Evolutionary conservation across 495 filamentous ascomycete genomes (phyloP), one percentile per base, ranked within the genome.

Genomic region (Amphirosellinia nigrospora): DNA sequence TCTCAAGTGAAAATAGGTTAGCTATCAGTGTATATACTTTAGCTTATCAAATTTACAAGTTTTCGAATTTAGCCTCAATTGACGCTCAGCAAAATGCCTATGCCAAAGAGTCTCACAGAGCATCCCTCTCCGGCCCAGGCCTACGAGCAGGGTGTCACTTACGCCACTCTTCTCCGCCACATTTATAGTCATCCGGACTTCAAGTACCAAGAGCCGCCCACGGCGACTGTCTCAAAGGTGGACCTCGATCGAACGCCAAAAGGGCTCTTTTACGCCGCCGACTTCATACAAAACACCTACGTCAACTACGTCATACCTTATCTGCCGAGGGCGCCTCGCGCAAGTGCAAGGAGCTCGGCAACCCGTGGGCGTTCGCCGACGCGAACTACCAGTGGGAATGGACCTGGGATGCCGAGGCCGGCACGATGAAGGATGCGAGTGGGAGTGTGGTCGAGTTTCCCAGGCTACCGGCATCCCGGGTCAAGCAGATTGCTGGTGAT

Each of bases 371-470:
- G 26, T 75, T 67, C 61, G 66, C 43, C 30, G 75, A 75, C 53
- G 55, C 71, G 16, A 66, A 65, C 50, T 74, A 72, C 53, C 36
- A 65, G 50, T 77, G 68, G 65, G 75, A 75, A 38, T 77, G 73
- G 75, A 69, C 68, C 45, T 77, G 73, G 73, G 71, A 77, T 52
- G 53, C 66, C 9, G 8, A 64, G 39, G 66, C 73, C 9, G 74
- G 79, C 28, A 75, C 80, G 68, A 78, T 85, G 79, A 75, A 82
- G 62, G 80, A 85, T 67, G 61, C 53, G 0, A 64, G 43, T 28
- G 82, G 82, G 45, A 79, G 83, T 26, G 79, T 80, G 39, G 36
- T 83, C 11, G 77, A 76, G 34, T 85, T 85, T 59, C 75, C 75
- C 9, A 69, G 45, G 62, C 59, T 75, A 2, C 23, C 53, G 13